Evolutionary conservation across 495 filamentous ascomycete species (phyloP), one percentile per base, ranked within the genome.

Genomic region (Coniosporium apollinis): DNA sequence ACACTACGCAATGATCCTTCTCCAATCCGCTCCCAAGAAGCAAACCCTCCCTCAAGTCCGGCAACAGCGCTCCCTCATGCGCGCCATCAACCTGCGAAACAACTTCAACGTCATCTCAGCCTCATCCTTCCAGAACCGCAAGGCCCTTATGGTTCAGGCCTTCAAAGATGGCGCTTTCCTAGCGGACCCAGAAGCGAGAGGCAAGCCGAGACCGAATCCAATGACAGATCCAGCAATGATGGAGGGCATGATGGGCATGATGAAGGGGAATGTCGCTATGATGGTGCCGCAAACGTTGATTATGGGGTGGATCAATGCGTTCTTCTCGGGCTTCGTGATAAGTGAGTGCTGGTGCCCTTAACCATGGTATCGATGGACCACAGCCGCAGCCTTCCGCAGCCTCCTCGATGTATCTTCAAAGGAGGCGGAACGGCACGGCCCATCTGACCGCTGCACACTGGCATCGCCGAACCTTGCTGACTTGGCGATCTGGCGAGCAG

Each of bases 231-330:
- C 89, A n/a, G 79, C 76, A 33, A 84, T 81, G 32, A 97, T 96
- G 91, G 91, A 96, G 51, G 85, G 82, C 38, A 94, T 96, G 87
- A 96, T 96, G 89, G 87, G 87, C 38, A 92, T 92, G 84, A 82
- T 96, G 74, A 97, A 94, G 72, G 84, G 84, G 34, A 93, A 97
- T 50, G 93, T 97, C 82, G 85, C 87, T 45, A 96, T 94, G 89
- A 96, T 97, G 68, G 83, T 97, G 26, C 91, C 89, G 30, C 92
- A 97, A 56, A 96, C 86, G 3, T 57, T 96, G 56, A 96, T 96
- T 44, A 97, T 97, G 89, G 83, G 89, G 35, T 97, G 89, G 89
- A 94, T 97, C 48, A 97, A 96, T 64, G 84, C 89, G 0, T 96
- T 96, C 56, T 97, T 97, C 49, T 84, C 80, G 28, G 89, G 89